A percentile compares a stretch with the other conserved stretches of the same genome.
phyloP scores from a whole-genome alignment of 345 rosid genomes.

The Trapa incisa region DNA sequence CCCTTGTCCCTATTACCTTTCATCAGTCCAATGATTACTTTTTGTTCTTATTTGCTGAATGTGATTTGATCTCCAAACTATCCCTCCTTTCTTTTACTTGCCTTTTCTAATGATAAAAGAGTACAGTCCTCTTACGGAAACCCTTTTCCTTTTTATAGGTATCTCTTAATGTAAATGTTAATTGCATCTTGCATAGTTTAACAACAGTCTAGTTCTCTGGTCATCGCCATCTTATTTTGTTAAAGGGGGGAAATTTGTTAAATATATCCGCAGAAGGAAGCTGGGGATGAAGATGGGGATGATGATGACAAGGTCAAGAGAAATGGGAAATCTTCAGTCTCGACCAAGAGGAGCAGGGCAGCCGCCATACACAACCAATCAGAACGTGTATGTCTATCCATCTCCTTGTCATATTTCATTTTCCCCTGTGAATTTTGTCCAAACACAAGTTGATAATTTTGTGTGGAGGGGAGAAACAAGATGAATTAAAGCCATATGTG shows the following conservation, averaged over 20 bases:
- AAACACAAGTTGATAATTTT: background rate
- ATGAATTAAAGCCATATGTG: too few species aligned
- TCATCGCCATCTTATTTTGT: background rate
- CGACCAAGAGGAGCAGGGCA: slow-evolving; percentile 77
- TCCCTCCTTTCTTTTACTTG: background rate
- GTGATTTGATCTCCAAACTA: background rate
- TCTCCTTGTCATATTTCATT: background rate
- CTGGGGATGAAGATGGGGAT: slow-evolving; percentile 31
- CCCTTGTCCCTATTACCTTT: background rate
- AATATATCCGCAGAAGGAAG: slow-evolving; percentile 17
- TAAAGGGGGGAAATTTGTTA: background rate
- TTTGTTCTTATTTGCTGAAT: background rate
- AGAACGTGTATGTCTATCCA: slow-evolving; percentile 20
- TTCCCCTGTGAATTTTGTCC: background rate
- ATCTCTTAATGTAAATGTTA: too few species aligned
- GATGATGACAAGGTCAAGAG: slow-evolving; percentile 33
- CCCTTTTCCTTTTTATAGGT: too few species aligned
- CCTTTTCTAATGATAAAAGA: background rate
- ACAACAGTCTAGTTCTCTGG: background rate
- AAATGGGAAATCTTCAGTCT: slow-evolving; percentile 39
- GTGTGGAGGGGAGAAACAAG: too few species aligned
- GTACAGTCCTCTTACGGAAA: too few species aligned
- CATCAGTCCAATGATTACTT: background rate
- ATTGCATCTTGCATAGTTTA: background rate
- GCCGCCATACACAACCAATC: slow-evolving; percentile 97